Percentiles rank a stretch among this genome's conserved stretches.
These are phyloP conservation scores for Trichosporon coremiiforme DNA, from an alignment of 1,284 basidiomycete genomes.

Conservation along the genomic window DNA sequence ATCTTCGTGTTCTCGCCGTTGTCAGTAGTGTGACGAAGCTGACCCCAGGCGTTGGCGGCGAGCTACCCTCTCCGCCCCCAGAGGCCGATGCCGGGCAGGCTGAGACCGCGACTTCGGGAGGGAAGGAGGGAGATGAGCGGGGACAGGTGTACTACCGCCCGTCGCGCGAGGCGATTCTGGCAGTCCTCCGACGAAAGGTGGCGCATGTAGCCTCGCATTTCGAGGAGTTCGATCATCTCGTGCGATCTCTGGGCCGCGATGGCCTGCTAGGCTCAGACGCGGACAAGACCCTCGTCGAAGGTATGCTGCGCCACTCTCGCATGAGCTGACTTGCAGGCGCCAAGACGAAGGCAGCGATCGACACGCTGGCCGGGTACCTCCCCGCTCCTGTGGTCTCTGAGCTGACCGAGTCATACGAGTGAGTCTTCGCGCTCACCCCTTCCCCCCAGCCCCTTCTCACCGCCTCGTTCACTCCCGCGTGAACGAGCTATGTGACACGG, in stretches of 20 bases:
- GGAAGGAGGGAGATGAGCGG: not conserved
- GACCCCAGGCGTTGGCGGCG: conserved; percentile 36
- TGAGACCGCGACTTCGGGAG: not conserved
- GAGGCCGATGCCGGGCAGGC: conserved; percentile 26
- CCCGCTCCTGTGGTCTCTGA: conserved; percentile 26
- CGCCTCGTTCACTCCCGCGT: too few relatives aligned
- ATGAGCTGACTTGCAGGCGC: conserved; percentile 36
- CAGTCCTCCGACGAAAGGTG: conserved; percentile 41
- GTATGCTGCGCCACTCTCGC: conserved; percentile 30
- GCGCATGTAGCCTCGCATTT: conserved; percentile 41
- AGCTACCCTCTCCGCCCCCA: conserved; percentile 38
- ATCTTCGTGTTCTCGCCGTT: not conserved
- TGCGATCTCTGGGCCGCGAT: conserved; percentile 42
- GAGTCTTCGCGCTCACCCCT: too few relatives aligned
- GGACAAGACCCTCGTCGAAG: conserved; percentile 33
- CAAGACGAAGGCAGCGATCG: conserved; percentile 36
- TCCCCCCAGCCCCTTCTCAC: not conserved
- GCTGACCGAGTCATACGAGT: conserved; percentile 38
- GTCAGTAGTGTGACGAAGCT: not conserved
- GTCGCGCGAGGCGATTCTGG: conserved; percentile 33
- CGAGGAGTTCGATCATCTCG: conserved; percentile 49
- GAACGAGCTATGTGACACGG: not conserved
- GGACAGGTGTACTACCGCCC: conserved; percentile 44
- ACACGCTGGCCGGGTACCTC: conserved; percentile 45
- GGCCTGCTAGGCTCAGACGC: conserved; percentile 37